These are phyloP conservation scores for Aspergillus sp. DNA, from an alignment of 2,329 filamentous ascomycete genomes.

Conservation along the genomic window DNA sequence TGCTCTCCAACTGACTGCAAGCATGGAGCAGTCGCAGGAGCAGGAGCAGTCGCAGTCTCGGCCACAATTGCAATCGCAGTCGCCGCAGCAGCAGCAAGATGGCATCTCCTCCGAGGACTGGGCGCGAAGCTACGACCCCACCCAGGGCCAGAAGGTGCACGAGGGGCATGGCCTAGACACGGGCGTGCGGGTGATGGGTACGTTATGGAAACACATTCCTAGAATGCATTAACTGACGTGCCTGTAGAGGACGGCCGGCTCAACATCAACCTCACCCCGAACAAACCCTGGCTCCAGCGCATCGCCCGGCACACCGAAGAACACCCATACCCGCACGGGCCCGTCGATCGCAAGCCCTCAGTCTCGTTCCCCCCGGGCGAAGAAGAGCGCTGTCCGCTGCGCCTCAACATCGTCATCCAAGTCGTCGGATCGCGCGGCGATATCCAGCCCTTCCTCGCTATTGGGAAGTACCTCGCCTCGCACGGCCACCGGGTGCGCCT, in stretches of 20 bases:
- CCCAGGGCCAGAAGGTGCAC: neutral
- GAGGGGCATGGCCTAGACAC: conserved; percentile 14
- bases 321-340: conserved; percentile 1
- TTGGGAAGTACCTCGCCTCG: conserved; percentile 64
- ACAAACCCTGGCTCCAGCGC: conserved; percentile 63
- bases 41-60: neutral
- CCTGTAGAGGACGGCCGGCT: conserved; percentile 69
- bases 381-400: conserved; percentile 10
- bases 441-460: conserved; percentile 72
- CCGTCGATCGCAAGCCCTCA: conserved; percentile 6
- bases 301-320: conserved; percentile 56
- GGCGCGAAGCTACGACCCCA: neutral
- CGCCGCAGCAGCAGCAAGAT: neutral
- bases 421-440: conserved; percentile 74
- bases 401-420: conserved; percentile 67
- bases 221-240: too few species aligned
- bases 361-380: neutral
- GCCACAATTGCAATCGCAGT: neutral
- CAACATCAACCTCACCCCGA: conserved; percentile 76
- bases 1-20: neutral
- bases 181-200: conserved; percentile 21
- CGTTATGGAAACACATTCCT: neutral
- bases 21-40: neutral
- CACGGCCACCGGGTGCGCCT: conserved; percentile 72
- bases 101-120: conserved; percentile 6